Percentiles rank a stretch among this genome's conserved stretches.
Evolutionary conservation across 352 stramenopile species (phyloP).

Genomic region (Phytophthora kernoviae): DNA sequence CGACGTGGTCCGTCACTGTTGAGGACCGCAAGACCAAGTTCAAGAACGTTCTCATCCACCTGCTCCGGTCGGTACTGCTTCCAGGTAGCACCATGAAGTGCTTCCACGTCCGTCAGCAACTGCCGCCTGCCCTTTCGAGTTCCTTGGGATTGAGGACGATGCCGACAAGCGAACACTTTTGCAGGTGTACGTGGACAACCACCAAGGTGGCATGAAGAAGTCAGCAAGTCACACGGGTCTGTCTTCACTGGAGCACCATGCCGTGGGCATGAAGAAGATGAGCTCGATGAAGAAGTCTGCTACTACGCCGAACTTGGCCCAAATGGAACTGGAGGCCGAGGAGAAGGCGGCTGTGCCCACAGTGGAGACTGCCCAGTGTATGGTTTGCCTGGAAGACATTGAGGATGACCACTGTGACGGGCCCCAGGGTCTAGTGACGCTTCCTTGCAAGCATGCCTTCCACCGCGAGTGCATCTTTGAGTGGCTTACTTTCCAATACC

Average conservation of each 20-base stretch:
- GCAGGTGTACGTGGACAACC: conserved; percentile 77
- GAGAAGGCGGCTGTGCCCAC: conserved; percentile 28
- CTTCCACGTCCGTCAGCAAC: conserved; percentile 45
- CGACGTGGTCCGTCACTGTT: conserved; percentile 49
- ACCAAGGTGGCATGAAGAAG: conserved; percentile 40
- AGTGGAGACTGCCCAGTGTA: conserved; percentile 40
- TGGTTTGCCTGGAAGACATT: conserved; percentile 43
- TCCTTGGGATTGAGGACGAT: conserved; percentile 56
- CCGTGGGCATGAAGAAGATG: conserved; percentile 21
- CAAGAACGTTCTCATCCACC: conserved; percentile 70
- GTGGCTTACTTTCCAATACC: conserved; percentile 75
- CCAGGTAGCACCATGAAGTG: conserved; percentile 76
- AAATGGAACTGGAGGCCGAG: conserved; percentile 35
- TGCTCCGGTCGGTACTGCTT: conserved; percentile 66
- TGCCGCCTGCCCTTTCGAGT: conserved; percentile 63
- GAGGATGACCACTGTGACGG: conserved; percentile 31
- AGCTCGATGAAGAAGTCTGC: conserved; percentile 35
- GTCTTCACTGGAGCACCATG: conserved; percentile 33
- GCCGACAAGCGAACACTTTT: conserved; percentile 68
- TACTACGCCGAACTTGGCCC: conserved; percentile 30
- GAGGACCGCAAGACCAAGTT: conserved; percentile 63
- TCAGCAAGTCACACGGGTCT: conserved; percentile 37
- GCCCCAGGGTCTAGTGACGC: conserved; percentile 37
- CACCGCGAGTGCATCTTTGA: conserved; percentile 80
- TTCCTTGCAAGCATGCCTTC: conserved; percentile 75